Base-by-base conservation (phyloP, 2,329 filamentous ascomycete genomes). In the Scedosporium apiospermum region DNA sequence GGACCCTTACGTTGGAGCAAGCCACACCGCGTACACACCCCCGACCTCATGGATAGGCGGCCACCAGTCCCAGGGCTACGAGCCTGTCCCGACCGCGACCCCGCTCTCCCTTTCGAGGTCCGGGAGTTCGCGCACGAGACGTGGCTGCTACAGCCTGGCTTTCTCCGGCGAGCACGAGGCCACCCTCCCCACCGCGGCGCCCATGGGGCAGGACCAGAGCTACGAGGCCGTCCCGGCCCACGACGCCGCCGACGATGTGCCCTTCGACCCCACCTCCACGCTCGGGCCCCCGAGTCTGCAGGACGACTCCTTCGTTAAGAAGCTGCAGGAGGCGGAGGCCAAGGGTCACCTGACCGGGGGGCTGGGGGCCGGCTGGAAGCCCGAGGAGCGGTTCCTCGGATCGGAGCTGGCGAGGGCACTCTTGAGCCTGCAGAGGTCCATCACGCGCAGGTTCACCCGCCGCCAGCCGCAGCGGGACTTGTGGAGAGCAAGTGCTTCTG, bases 261-360 rank as follows among this genome's bases (percentile, higher is more conserved):
- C n/a, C n/a, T n/a, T n/a, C n/a, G n/a, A 84, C 64, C 64, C 83
- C 14, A 77, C 76, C 7, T 76, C 76, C 42, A 75, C 75, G 5
- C 70, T 80, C 5, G 79, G 81, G 0, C 23, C 81, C 80, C 2
- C 75, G 65, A 75, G 74, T 3, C 66, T 71, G 1, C 77, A 80
- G 51, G 78, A 81, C 59, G 71, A 75, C 6, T 75, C 70, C 5
- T 82, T 82, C 60, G 65, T 80, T 46, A 76, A 70, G 64, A 73
- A 72, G 2, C 67, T 82, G 16, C 80, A 82, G 67, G 73, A 77
- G 49, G 77, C 82, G 65, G 84, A 87, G 68, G 79, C 82, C 2
- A 76, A 72, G 6, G 84, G 83, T 2, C 76, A 74, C 42, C 71
- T 87, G 38, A 86, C 83, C 0, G 82, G 83, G n/a, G 85, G 84